A percentile compares a stretch with the other conserved stretches of the same genome.
Evolutionary conservation across 768 basidiomycete species (phyloP).

Genomic region (Termitomyces sp.): DNA sequence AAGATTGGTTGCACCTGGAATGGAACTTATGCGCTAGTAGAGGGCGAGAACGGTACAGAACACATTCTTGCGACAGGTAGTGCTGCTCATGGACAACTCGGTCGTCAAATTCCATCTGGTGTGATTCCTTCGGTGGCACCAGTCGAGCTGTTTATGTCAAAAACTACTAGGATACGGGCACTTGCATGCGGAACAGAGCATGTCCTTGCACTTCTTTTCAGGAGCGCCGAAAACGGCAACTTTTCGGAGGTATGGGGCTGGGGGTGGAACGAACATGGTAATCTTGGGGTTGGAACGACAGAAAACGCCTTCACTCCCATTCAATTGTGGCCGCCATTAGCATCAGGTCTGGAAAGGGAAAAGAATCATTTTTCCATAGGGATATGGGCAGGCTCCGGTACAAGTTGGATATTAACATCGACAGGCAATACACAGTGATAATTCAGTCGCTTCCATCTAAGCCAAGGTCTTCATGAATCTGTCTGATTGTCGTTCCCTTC

Average conservation of each 20-base stretch:
- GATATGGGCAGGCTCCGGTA: slow-evolving; percentile 44
- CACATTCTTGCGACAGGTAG: slow-evolving; percentile 47
- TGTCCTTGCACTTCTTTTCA: slow-evolving; percentile 45
- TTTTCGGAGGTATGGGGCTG: slow-evolving; percentile 67
- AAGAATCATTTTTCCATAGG: slow-evolving; percentile 16
- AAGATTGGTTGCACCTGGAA: slow-evolving; percentile 70
- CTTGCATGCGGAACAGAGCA: slow-evolving; percentile 87
- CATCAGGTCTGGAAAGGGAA: neutral
- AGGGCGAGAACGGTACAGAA: slow-evolving; percentile 17
- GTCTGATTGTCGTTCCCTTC: slow-evolving; percentile 65
- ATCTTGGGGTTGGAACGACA: slow-evolving; percentile 68
- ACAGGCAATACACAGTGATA: neutral
- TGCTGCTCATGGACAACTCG: slow-evolving; percentile 67
- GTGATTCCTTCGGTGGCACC: slow-evolving; percentile 18
- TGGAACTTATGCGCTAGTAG: slow-evolving; percentile 55
- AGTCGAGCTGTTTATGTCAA: slow-evolving; percentile 28
- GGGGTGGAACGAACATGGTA: slow-evolving; percentile 99
- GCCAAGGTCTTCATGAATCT: slow-evolving; percentile 72
- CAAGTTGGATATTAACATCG: slow-evolving; percentile 41
- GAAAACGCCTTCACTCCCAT: slow-evolving; percentile 49
- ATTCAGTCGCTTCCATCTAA: slow-evolving; percentile 55
- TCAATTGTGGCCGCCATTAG: slow-evolving; percentile 47
- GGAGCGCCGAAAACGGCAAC: neutral
- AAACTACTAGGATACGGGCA: slow-evolving; percentile 15
- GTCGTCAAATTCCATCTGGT: slow-evolving; percentile 23